Base-by-base conservation (phyloP, 768 basidiomycete genomes). In the Suillus variegatus region DNA sequence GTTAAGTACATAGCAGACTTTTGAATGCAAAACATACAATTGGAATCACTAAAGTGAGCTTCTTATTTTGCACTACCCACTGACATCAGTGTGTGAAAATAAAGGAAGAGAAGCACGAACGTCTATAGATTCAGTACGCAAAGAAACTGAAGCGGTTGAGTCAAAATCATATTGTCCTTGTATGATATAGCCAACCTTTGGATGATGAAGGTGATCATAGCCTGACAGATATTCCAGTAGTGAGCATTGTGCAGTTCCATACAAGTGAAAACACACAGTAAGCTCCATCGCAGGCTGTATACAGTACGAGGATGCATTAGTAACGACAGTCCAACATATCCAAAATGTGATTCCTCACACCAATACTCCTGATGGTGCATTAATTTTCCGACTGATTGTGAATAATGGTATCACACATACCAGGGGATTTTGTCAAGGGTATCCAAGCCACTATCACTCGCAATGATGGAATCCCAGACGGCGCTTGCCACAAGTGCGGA, bases 71-170 rank as follows among this genome's bases (percentile, higher is more conserved):
- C 58, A 73, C 72, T 73, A 38, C 9, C 20, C 32, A 46, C 7
- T 8, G 2, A 3, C 12, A 25, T 56, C 9, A 62, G 55, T 61
- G 16, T 25, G 22, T 8, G 47, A 6, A 13, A 56, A 20, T 22
- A 44, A 3, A 14, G 7, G 36, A 18, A 9, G n/a, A 52, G 6
- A 4, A 4, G 14, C 28, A 67, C 78, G 67, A 16, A 74, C 73
- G 46, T 67, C 58, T 67, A 38, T 75, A 73, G 65, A 75, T 74
- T 40, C 73, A 69, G 52, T 73, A 63, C 10, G 65, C 66, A 49
- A 75, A 73, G 60, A 73, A 71, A 38, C 73, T 73, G 32, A 44
- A 28, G 25, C 18, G 46, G 7, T 38, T 13, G 9, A 41, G 43
- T 38, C 41, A 57, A 38, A 16, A 46, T 0, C 20, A 35, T 6